phyloP scores from a whole-genome alignment of 768 basidiomycete genomes.

The Rubroboletus pulcherrimus region DNA sequence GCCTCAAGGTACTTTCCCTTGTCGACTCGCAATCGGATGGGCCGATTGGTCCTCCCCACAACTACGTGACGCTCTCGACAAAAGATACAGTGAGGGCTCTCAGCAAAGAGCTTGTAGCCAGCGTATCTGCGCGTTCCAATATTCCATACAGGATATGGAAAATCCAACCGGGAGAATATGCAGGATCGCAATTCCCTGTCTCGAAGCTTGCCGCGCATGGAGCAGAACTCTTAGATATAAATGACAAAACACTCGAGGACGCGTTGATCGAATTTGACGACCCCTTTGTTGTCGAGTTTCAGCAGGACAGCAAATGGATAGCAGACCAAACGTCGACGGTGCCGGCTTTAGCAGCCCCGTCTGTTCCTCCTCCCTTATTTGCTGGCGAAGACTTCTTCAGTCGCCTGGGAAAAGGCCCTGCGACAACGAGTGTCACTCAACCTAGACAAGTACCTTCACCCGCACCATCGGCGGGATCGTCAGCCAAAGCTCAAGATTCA shows the following conservation, averaged over 20 bases:
- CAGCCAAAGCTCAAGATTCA: conserved; percentile 25
- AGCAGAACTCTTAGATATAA: conserved; percentile 41
- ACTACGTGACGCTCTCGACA: conserved; percentile 46
- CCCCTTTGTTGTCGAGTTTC: conserved; percentile 74
- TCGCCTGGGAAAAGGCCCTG: conserved; percentile 31
- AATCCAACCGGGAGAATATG: conserved; percentile 37
- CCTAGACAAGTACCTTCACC: conserved; percentile 22
- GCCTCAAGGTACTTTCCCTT: conserved; percentile 54
- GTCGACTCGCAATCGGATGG: conserved; percentile 25
- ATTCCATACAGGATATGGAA: conserved; percentile 63
- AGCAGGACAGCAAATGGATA: conserved; percentile 56
- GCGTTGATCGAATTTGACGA: conserved; percentile 58
- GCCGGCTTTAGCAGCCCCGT: conserved; percentile 7
- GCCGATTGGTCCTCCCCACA: conserved; percentile 29
- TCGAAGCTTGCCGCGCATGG: conserved; percentile 25
- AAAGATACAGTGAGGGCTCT: conserved; percentile 47
- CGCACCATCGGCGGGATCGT: conserved; percentile 18
- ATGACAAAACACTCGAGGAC: conserved; percentile 53
- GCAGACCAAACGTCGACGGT: conserved; percentile 32
- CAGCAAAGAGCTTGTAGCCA: conserved; percentile 38
- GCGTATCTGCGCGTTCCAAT: conserved; percentile 31
- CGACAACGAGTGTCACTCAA: conserved; percentile 24
- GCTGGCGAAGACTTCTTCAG: conserved; percentile 56
- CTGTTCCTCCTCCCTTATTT: conserved; percentile 50
- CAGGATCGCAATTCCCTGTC: conserved; percentile 29